phyloP scores from a whole-genome alignment of 805 yeast species.

The Scheffersomyces lignosus region DNA sequence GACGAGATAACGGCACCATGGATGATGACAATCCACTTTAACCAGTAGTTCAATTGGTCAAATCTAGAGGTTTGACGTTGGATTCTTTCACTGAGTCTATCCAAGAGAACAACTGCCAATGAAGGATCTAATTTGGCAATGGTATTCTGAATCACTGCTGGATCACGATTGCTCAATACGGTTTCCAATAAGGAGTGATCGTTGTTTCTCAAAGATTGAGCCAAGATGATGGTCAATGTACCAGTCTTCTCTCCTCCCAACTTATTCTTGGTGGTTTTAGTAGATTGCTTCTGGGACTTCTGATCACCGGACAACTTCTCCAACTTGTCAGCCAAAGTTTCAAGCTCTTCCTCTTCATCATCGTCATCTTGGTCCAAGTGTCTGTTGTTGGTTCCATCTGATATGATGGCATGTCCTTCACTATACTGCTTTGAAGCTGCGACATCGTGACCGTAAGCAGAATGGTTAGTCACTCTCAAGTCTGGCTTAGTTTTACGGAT shows the following conservation, averaged over 20 bases:
- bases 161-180: constrained; percentile 62
- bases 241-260: constrained; percentile 53
- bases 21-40: constrained; percentile 54
- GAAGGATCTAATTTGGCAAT: constrained; percentile 49
- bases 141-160: constrained; percentile 49
- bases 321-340: constrained; percentile 55
- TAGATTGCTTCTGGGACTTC: constrained; percentile 19
- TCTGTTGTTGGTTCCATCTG: constrained; percentile 63
- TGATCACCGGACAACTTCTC: constrained; percentile 32
- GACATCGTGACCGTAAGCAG: constrained; percentile 49
- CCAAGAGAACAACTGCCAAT: constrained; percentile 50
- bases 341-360: constrained; percentile 45
- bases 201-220: constrained; percentile 85
- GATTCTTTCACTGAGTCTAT: constrained; percentile 52
- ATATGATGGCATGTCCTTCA: constrained; percentile 60
- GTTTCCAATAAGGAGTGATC: constrained; percentile 86
- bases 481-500: constrained; percentile 42
- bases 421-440: constrained; percentile 56
- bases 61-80: constrained; percentile 52
- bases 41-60: constrained; percentile 53
- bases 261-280: constrained; percentile 40
- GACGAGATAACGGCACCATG: constrained; percentile 53
- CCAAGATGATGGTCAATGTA: constrained; percentile 76
- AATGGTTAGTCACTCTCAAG: constrained; percentile 39
- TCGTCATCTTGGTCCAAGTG: constrained; percentile 52